Evolutionary conservation across 352 stramenopile species (phyloP).

Genomic region (Phytophthora sp.): DNA sequence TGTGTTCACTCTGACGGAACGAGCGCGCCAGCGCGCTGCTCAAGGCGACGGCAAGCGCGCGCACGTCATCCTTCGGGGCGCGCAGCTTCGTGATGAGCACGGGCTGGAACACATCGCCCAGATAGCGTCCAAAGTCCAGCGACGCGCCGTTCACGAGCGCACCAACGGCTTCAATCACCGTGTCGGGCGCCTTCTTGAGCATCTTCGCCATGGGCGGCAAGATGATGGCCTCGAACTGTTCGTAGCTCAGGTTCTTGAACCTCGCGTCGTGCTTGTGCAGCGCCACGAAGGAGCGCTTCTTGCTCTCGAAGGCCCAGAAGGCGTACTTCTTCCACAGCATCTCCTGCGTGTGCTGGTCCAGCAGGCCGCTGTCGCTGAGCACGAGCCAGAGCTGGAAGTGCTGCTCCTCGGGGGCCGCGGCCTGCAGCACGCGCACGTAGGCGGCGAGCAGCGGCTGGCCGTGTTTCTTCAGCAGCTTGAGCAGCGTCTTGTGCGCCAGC

Average conservation of each 20-base stretch:
- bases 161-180: constrained; percentile 63
- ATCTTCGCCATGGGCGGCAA: constrained; percentile 72
- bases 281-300: constrained; percentile 49
- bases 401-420: constrained; percentile 43
- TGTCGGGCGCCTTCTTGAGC: constrained; percentile 86
- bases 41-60: constrained; percentile 54
- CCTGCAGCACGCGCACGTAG: constrained; percentile 45
- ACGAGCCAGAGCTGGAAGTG: constrained; percentile 72
- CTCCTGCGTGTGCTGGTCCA: constrained; percentile 44
- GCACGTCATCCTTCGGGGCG: constrained; percentile 84
- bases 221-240: constrained; percentile 71
- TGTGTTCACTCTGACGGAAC: constrained; percentile 58
- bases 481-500: constrained; percentile 47
- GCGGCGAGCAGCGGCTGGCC: constrained; percentile 37
- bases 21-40: constrained; percentile 52
- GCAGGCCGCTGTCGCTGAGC: constrained; percentile 38
- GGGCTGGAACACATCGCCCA: constrained; percentile 67
- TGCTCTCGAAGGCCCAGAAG: constrained; percentile 84
- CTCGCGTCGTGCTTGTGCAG: constrained; percentile 49
- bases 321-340: constrained; percentile 62
- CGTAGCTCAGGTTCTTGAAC: constrained; percentile 57
- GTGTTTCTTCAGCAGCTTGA: constrained; percentile 55
- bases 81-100: constrained; percentile 79
- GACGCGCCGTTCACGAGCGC: constrained; percentile 54
- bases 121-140: constrained; percentile 73